Conservation (phyloP, 352 stramenopile species). For the Pythium sp. region DNA sequence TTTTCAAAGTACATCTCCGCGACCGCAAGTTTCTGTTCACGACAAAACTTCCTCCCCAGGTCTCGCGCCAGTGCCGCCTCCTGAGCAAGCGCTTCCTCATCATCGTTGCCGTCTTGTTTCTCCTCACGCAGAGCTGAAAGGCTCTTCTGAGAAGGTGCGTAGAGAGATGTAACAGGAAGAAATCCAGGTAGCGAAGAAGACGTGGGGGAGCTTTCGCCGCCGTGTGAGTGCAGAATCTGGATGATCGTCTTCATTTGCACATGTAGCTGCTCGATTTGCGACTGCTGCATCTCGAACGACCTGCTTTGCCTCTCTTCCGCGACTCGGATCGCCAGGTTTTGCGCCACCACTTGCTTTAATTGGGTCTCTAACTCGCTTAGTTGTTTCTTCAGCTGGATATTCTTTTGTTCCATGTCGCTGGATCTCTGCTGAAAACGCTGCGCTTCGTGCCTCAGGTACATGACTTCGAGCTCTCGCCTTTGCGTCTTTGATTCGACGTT, state of each 20-base stretch:
- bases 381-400: not conserved
- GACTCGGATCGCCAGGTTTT: not conserved
- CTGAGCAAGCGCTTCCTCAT: constrained; percentile 38
- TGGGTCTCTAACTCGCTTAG: not conserved
- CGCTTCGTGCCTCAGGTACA: constrained; percentile 48
- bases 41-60: constrained; percentile 56
- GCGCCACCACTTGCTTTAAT: not conserved
- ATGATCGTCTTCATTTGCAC: constrained; percentile 55
- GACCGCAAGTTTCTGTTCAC: constrained; percentile 37
- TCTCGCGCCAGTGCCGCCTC: constrained; percentile 63
- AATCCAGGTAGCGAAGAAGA: not conserved
- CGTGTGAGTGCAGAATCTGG: constrained; percentile 30
- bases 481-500: constrained; percentile 39
- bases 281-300: constrained; percentile 13
- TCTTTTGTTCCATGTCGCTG: not conserved
- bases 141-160: not conserved
- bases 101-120: not conserved
- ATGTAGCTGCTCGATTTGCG: constrained; percentile 58
- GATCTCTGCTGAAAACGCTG: constrained; percentile 9
- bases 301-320: not conserved
- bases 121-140: not conserved
- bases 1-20: constrained; percentile 60
- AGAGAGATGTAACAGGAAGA: not conserved
- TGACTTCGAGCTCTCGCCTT: constrained; percentile 52
- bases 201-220: not conserved